phyloP scores from a whole-genome alignment of 140 eudicot species.

The Oenanthe javanica region DNA sequence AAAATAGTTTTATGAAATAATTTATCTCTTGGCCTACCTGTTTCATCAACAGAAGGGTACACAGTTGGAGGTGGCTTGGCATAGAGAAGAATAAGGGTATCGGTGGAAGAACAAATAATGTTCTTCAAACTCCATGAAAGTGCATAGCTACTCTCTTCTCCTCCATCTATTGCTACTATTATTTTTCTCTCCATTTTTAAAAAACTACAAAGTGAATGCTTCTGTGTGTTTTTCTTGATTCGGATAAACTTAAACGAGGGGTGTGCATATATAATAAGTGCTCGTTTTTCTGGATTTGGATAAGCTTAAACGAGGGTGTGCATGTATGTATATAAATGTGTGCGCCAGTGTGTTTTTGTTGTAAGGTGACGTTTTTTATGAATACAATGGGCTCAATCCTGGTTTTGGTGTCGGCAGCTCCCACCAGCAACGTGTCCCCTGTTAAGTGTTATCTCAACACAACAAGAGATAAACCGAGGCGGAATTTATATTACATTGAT shows the following conservation, averaged over 20 bases:
- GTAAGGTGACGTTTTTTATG: no score
- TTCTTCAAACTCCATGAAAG: constrained; percentile 71
- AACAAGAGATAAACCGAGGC: no score
- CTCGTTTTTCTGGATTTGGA: no score
- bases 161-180: constrained; percentile 67
- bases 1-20: neutral
- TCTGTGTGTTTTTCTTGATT: neutral
- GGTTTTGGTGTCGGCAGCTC: no score
- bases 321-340: no score
- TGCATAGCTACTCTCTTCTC: constrained; percentile 74
- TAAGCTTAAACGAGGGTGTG: no score
- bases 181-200: constrained; percentile 41
- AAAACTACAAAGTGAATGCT: neutral
- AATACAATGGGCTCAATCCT: no score
- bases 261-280: neutral
- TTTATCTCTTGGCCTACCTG: constrained; percentile 27
- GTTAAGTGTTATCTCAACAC: no score
- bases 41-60: constrained; percentile 49
- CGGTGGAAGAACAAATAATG: constrained; percentile 31
- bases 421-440: no score
- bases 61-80: constrained; percentile 48
- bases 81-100: constrained; percentile 51
- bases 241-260: neutral
- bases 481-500: no score
- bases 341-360: no score